Percentiles rank a stretch among this genome's conserved stretches.
phyloP scores from a whole-genome alignment of 2,329 filamentous ascomycete species.

The Tricladium varicosporioides region DNA sequence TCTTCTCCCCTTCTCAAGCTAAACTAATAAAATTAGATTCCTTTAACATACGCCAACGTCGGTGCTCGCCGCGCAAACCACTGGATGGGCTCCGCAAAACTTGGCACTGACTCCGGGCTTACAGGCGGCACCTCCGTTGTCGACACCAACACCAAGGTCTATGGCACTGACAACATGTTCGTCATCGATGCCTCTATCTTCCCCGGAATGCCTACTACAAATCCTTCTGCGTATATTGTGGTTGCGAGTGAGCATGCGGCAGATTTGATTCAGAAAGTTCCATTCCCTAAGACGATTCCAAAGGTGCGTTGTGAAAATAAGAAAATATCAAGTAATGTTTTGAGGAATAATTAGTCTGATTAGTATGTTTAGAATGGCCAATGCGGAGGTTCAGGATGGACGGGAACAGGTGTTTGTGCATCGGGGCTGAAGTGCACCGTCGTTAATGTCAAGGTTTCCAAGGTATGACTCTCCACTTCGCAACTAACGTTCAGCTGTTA shows the following conservation, averaged over 20 bases:
- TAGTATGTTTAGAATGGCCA: not conserved
- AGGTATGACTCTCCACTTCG: too few relatives aligned
- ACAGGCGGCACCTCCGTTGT: conserved; percentile 59
- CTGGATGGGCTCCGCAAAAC: conserved; percentile 56
- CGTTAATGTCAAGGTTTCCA: too few relatives aligned
- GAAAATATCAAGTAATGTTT: not conserved
- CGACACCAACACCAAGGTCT: conserved; percentile 61
- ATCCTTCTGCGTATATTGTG: conserved; percentile 65
- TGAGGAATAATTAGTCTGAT: not conserved
- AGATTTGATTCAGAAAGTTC: conserved; percentile 33
- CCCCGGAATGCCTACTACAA: conserved; percentile 66
- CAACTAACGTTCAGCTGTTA: too few relatives aligned
- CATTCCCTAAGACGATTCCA: not conserved
- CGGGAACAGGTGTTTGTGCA: not conserved
- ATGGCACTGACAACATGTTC: conserved; percentile 66
- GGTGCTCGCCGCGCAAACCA: conserved; percentile 35
- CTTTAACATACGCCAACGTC: conserved; percentile 27
- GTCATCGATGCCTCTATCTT: conserved; percentile 69
- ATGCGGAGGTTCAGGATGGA: not conserved
- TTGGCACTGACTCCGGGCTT: conserved; percentile 47
- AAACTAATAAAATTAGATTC: conserved; percentile 18
- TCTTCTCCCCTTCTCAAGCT: conserved; percentile 13
- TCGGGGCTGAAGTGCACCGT: too few relatives aligned
- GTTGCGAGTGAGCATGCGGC: conserved; percentile 53
- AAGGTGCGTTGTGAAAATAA: not conserved